phyloP scores from a whole-genome alignment of 163 green algal species.

The Volvox carteri region DNA sequence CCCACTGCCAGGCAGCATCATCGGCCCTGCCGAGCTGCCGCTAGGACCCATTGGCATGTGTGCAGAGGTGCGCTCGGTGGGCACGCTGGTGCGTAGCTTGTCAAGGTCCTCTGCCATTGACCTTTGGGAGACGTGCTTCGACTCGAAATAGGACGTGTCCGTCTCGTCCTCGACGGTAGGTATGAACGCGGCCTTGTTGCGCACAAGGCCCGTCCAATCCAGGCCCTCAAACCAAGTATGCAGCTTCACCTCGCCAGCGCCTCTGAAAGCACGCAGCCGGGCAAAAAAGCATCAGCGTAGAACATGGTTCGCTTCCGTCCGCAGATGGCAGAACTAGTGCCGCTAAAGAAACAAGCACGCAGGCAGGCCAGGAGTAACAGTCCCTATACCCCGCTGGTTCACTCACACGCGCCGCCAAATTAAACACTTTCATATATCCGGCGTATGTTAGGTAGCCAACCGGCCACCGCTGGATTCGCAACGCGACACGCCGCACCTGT shows the following conservation, averaged over 20 bases:
- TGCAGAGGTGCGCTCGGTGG: not conserved
- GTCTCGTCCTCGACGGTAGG: constrained; percentile 76
- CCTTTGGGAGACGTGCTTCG: constrained; percentile 52
- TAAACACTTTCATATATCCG: too few species aligned
- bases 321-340: too few species aligned
- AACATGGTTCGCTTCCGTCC: too few species aligned
- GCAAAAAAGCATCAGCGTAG: too few species aligned
- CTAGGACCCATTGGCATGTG: constrained; percentile 2
- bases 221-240: constrained; percentile 90
- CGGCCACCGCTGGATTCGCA: too few species aligned
- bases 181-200: constrained; percentile 88
- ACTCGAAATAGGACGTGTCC: constrained; percentile 85
- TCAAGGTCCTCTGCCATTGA: constrained; percentile 67
- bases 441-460: too few species aligned
- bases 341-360: too few species aligned
- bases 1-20: constrained; percentile 13
- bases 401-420: too few species aligned
- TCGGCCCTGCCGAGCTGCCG: not conserved
- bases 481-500: constrained; percentile 68
- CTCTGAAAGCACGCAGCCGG: too few species aligned
- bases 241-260: constrained; percentile 82
- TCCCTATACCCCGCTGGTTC: too few species aligned
- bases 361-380: too few species aligned
- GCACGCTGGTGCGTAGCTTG: constrained; percentile 41
- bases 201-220: constrained; percentile 83